Evolutionary conservation across 768 basidiomycete genomes (phyloP), one percentile per base, ranked within the genome.

Genomic region (Mycena galopus): DNA sequence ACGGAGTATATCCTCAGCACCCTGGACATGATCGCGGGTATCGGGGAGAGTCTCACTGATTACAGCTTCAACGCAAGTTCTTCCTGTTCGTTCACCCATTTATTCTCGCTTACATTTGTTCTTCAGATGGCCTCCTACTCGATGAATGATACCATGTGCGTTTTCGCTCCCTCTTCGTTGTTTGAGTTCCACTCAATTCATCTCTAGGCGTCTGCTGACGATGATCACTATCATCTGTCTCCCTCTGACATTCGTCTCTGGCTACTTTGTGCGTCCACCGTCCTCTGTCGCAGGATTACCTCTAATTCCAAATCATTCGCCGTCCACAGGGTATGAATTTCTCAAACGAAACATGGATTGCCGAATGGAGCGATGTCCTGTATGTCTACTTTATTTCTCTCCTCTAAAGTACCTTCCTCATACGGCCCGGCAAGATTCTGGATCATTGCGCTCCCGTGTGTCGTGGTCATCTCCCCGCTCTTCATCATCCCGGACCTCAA

Each of bases 251-350:
- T 83, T 93, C 50, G 83, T 93, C 50, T 92, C 93, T 9, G 92
- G 92, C 66, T 94, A 93, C 82, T 93, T 93, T 75, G 92, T 91
- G 10, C 42, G 42, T 44, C 42, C 42, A 75, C 70, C 90, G 86
- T 14, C 23, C 27, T 69, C 27, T 16, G 14, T 55, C 27, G 32
- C 29, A 25, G 29, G 30, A 47, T 25, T 21, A 29, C 53, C 2
- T 2, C 42, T 14, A 21, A 47, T 59, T 55, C 17, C 10, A 2
- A 3, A 44, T 21, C 21, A 53, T 27, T 57, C 12, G 39, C 42
- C 33, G n/a, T 9, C 11, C 47, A 12, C 73, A 92, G 91, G 91
- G 92, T 56, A 93, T 93, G 92, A 92, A 93, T 80, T 94, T 93
- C 77, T 66, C 79, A 0, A 35, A 81, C 89, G 11, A 55, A 87